Evolutionary conservation across 2,329 filamentous ascomycete species (phyloP).

Genomic region (Colletotrichum cereale): DNA sequence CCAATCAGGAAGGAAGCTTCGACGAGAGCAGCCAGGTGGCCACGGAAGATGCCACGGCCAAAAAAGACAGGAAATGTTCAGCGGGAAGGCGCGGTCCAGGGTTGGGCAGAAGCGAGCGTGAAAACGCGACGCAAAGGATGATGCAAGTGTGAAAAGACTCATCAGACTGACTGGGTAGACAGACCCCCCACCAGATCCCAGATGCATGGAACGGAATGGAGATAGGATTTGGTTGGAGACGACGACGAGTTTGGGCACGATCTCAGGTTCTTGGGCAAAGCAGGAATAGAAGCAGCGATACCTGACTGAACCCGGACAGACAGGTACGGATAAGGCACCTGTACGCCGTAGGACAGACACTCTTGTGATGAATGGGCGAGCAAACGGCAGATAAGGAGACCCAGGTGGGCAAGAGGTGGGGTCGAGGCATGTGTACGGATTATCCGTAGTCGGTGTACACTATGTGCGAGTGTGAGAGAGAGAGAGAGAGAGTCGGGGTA

Average conservation of each 20-base stretch:
- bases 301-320: conserved; percentile 14
- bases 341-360: not conserved
- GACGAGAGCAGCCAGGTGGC: conserved; percentile 29
- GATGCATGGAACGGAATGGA: conserved; percentile 29
- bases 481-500: not conserved
- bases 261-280: conserved; percentile 12
- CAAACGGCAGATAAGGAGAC: not conserved
- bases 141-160: conserved; percentile 15
- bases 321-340: conserved; percentile 5
- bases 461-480: not conserved
- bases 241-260: conserved; percentile 15
- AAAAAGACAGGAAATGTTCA: conserved; percentile 14
- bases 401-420: conserved; percentile 2
- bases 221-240: conserved; percentile 16
- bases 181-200: not conserved
- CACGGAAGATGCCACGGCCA: conserved; percentile 29
- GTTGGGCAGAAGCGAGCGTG: conserved; percentile 4
- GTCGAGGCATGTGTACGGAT: not conserved
- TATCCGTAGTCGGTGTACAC: not conserved
- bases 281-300: conserved; percentile 32
- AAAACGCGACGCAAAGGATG: not conserved
- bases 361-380: not conserved
- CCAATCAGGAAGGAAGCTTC: conserved; percentile 14
- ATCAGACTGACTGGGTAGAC: conserved; percentile 16
- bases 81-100: conserved; percentile 5